Evolutionary conservation across 2,329 filamentous ascomycete species (phyloP).

Genomic region (Arachnomyces sp.): DNA sequence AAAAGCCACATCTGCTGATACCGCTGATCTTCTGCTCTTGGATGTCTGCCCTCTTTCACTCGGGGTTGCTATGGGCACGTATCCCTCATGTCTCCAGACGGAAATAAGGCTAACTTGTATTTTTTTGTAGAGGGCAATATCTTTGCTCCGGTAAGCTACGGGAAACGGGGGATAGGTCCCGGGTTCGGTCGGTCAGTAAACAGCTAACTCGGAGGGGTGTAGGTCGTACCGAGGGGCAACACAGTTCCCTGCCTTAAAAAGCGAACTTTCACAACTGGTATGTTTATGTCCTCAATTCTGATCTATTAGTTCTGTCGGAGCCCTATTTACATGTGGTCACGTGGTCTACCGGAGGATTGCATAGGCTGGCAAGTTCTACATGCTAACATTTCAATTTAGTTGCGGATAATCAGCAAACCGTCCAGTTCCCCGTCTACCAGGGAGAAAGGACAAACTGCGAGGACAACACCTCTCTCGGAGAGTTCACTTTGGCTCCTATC

Average conservation of each 20-base stretch:
- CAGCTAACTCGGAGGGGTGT: no score
- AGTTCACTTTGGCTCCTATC: slow-evolving; percentile 89
- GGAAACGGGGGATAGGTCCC: no score
- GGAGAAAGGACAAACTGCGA: slow-evolving; percentile 97
- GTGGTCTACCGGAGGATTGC: no score
- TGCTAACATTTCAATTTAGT: slow-evolving; percentile 44
- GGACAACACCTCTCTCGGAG: slow-evolving; percentile 94
- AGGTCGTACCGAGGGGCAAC: slow-evolving; percentile 68
- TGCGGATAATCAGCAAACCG: slow-evolving; percentile 60
- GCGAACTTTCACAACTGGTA: slow-evolving; percentile 87
- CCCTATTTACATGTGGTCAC: no score
- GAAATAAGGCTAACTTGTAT: no score
- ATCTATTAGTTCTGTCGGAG: no score
- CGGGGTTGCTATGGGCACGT: slow-evolving; percentile 85
- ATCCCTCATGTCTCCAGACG: no score
- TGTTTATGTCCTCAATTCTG: no score
- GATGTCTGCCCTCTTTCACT: slow-evolving; percentile 95
- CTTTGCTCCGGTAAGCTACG: slow-evolving; percentile 62
- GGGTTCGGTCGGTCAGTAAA: no score
- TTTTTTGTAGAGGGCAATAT: slow-evolving; percentile 98
- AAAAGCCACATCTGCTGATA: slow-evolving; percentile 93
- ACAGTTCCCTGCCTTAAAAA: slow-evolving; percentile 78
- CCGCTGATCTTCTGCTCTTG: slow-evolving; percentile 84
- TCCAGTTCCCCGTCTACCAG: slow-evolving; percentile 89
- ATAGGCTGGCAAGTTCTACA: no score